phyloP scores from a whole-genome alignment of 805 yeast genomes.

The Hanseniaspora taiwanica region DNA sequence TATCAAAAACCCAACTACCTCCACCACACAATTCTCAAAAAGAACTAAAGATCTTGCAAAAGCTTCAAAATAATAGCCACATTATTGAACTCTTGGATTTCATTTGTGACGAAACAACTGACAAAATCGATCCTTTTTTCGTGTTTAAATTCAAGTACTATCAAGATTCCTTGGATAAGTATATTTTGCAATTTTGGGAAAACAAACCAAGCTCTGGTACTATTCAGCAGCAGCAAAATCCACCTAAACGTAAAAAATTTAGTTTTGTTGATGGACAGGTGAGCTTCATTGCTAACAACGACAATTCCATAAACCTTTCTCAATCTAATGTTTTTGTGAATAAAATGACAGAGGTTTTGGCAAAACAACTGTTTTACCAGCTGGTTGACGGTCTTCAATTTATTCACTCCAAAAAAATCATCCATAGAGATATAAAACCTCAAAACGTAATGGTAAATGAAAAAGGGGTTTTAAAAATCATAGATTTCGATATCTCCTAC shows the following conservation, averaged over 20 bases:
- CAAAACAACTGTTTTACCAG: constrained; percentile 47
- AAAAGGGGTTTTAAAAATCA: constrained; percentile 16
- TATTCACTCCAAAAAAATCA: constrained; percentile 76
- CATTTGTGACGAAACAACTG: constrained; percentile 9
- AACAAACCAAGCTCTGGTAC: neutral
- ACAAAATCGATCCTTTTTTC: constrained; percentile 9
- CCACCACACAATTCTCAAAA: constrained; percentile 2
- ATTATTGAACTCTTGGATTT: constrained; percentile 12
- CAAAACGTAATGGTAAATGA: constrained; percentile 78
- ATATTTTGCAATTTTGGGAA: constrained; percentile 6
- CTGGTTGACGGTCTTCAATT: constrained; percentile 65
- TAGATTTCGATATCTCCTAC: constrained; percentile 61
- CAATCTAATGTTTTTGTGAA: constrained; percentile 10
- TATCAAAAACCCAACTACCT: neutral
- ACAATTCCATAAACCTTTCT: too few species aligned
- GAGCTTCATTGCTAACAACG: too few species aligned
- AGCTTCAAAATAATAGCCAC: constrained; percentile 2
- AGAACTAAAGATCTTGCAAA: constrained; percentile 2
- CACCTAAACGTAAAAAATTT: neutral
- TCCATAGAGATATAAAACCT: constrained; percentile 90
- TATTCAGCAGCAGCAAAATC: too few species aligned
- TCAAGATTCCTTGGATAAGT: constrained; percentile 5
- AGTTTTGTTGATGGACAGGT: neutral
- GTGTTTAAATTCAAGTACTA: constrained; percentile 7
- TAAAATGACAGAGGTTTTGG: constrained; percentile 10